Evolutionary conservation across 2,329 filamentous ascomycete genomes (phyloP).

Genomic region (Sordariomycetes sp.): DNA sequence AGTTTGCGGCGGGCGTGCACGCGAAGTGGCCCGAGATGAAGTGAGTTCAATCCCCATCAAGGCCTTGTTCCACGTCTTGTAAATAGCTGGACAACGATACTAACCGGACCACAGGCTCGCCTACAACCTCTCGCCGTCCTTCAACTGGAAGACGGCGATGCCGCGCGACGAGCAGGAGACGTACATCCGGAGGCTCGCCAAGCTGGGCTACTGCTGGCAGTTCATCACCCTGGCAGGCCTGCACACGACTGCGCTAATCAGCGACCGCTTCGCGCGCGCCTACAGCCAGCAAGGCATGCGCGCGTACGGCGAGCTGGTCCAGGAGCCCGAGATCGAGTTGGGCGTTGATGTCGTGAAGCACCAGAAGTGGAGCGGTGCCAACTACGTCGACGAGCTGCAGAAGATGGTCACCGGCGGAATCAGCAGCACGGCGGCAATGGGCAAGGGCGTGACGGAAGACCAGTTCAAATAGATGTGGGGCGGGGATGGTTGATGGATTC

Average conservation of each 20-base stretch:
- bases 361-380: constrained; percentile 96
- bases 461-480: constrained; percentile 46
- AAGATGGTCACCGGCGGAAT: constrained; percentile 97
- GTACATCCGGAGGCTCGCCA: constrained; percentile 80
- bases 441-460: constrained; percentile 93
- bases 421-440: constrained; percentile 89
- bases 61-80: not conserved
- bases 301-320: constrained; percentile 91
- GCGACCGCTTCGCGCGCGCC: constrained; percentile 74
- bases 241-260: constrained; percentile 89
- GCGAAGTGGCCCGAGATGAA: constrained; percentile 94
- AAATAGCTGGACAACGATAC: not conserved
- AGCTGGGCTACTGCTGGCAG: constrained; percentile 96
- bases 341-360: constrained; percentile 93
- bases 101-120: constrained; percentile 51
- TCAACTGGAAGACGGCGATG: constrained; percentile 99
- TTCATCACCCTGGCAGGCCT: constrained; percentile 98
- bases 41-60: constrained; percentile 36
- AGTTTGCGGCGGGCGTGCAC: constrained; percentile 89
- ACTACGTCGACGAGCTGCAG: constrained; percentile 85
- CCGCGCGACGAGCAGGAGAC: constrained; percentile 84
- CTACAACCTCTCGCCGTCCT: constrained; percentile 96
- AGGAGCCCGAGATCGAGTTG: constrained; percentile 90
- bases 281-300: constrained; percentile 81
- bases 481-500: not conserved